Conservation (phyloP, 331 rosid genomes). For the Acacia pycnantha region DNA sequence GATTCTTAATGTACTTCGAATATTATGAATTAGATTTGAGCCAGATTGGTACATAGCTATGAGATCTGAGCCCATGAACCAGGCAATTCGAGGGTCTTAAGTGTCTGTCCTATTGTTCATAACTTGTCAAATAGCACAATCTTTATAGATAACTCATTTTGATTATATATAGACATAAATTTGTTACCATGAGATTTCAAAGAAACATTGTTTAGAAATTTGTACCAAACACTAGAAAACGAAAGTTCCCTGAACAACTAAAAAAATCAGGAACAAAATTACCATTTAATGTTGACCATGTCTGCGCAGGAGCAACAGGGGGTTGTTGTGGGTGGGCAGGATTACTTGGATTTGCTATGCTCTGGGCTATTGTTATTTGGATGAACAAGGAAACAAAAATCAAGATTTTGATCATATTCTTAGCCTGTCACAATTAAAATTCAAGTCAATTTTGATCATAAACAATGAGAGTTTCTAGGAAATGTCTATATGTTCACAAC, state of each 20-base stretch:
- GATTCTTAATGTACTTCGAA: neutral
- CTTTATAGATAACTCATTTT: neutral
- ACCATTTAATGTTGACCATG: conserved; percentile 75
- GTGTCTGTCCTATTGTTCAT: neutral
- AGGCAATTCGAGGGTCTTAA: neutral
- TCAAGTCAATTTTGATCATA: neutral
- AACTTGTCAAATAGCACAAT: neutral
- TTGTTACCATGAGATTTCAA: neutral
- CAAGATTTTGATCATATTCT: conserved; percentile 50
- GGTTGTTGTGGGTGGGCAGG: conserved; percentile 17
- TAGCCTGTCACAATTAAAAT: conserved; percentile 31
- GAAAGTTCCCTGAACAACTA: neutral
- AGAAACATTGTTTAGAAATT: neutral
- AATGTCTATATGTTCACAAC: neutral
- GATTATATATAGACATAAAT: neutral
- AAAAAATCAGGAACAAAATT: neutral
- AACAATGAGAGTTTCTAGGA: neutral
- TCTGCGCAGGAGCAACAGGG: conserved; percentile 24
- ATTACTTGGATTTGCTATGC: neutral
- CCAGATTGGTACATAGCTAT: neutral
- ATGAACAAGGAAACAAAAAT: conserved; percentile 50
- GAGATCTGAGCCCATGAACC: neutral
- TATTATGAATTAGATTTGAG: neutral
- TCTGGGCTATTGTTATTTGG: conserved; percentile 39
- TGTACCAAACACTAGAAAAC: neutral